Evolutionary conservation across 257 asterid genomes (phyloP), one percentile per base, ranked within the genome.

Genomic region (Marsdenia floribunda): DNA sequence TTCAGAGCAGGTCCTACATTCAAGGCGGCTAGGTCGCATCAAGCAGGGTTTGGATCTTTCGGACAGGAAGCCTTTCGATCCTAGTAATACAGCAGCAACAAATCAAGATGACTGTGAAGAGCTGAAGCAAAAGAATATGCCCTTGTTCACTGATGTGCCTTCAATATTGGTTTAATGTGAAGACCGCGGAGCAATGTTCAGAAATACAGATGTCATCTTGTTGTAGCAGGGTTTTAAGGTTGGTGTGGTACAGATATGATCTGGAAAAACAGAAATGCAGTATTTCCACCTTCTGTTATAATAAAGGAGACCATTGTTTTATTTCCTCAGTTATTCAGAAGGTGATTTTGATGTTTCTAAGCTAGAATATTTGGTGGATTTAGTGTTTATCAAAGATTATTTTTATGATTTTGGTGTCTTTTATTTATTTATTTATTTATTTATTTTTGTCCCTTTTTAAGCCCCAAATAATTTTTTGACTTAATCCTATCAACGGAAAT

Each of bases 11-110:
- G 96, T 92, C 54, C 64, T 90, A 63, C 80, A 90, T 75, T 88
- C 97, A 1, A 84, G 96, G 68, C 60, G 81, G 72, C 66, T 92
- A 81, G 97, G 96, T 13, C 83, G 90, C 22, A 85, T 92, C 73
- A 90, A 92, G 63, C 96, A 92, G 59, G 91, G 96, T 6, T 58
- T 90, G 29, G 65, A 59, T 42, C 69, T 86, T 26, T 61, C 79
- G n/a, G 93, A 84, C 47, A 42, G 86, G 7, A 79, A 44, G 6
- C 77, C 73, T 66, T 90, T 89, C 71, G 91, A 87, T 80, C 92
- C 86, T 21, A 60, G 63, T 44, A 8, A 11, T 44, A 44, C 49
- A 44, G 49, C 49, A 70, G 50, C 69, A 26, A 87, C 93, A 18
- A 81, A 72, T 37, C 73, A 70, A 76, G 88, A 84, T 70, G 90